Evolutionary conservation across 139 green algal species (phyloP), one percentile per base, ranked within the genome.

Genomic region (Edaphochlamys debaryana): DNA sequence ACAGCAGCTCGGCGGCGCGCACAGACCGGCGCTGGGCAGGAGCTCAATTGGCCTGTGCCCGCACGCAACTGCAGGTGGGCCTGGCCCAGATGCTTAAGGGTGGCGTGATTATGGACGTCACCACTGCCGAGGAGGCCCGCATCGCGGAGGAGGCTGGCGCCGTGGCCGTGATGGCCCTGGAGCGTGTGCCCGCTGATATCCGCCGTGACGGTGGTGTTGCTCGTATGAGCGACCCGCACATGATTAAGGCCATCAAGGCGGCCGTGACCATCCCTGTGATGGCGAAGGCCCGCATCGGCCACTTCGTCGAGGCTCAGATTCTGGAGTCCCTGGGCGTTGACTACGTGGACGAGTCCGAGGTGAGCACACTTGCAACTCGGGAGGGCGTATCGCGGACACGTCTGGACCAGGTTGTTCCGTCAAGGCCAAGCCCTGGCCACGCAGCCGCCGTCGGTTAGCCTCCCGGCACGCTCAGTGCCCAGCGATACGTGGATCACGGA

Each of bases 31-130:
- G 19, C 22, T 5, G 17, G 29, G 17, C 32, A 36, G 20, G 13
- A 7, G 27, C 34, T 29, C 25, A 67, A 23, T 72, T 30, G 32
- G 48, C 60, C 23, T 40, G 60, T 76, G 63, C 32, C 38, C 27
- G 4, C n/a, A n/a, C n/a, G n/a, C n/a, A n/a, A n/a, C 36, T 91
- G 74, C 90, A 99, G 96, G 96, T 96, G 11, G 97, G 97, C 32
- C 91, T 99, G 15, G 97, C 97, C 4, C 97, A 99, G 92, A 99
- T 99, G 97, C 90, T 99, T 27, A 99, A 99, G 94, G 97, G 97
- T 66, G 98, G 98, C 60, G 95, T 98, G 45, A 99, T 99, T 87
- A 99, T 99, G 98, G 98, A 99, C 79, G 98, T 99, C 19, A 97
- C 98, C 38, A 99, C 95, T 67, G 87, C 93, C 3, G 98, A 99